Base-by-base conservation (phyloP, 1,139 yeast species). In the Taphrina pruni region DNA sequence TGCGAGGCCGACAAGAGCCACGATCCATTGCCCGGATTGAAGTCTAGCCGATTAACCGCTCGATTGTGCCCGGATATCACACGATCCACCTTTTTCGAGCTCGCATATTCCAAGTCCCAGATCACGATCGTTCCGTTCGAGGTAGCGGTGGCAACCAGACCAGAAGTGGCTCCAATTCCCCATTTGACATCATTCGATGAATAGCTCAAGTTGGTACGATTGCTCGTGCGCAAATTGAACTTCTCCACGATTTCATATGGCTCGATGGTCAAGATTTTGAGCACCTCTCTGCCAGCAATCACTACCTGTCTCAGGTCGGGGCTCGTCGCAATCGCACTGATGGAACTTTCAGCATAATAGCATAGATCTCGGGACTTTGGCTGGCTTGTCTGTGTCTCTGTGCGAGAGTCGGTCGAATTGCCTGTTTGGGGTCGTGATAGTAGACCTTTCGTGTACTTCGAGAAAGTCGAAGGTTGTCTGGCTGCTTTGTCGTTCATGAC, bases 1-100 rank as follows among this genome's bases (percentile, higher is more conserved):
- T 91, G 97, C 0, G 96, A 89, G 0, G 97, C 99, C 0, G 97
- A 88, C 1, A 91, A 78, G 17, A 94, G 78, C 60, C 85, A 81
- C 73, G 84, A 83, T 0, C 88, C 85, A 60, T 84, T 84, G 3
- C 83, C 82, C 50, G 84, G 84, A 70, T 82, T 83, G 76, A 91
- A 92, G 71, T 89, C 91, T 39, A 94, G 80, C 0, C 96, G 85
- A 75, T 92, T 91, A 60, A 94, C 88, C 2, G 96, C 87, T 69
- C 98, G 81, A 66, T 87, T 87, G 74, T 91, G 97, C 72, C 90
- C 97, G 79, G 50, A 88, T 60, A 60, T 81, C 62, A 70, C 71
- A 12, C 55, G 62, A 48, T 60, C 68, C 21, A 38, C 58, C 51
- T 39, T 55, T 55, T 20, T 64, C 12, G 72, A n/a, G 35, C 48